A percentile compares a stretch with the other conserved stretches of the same genome.
These are phyloP conservation scores for Vaccinium myrtillus DNA, from an alignment of 148 eudicot genomes.

Conservation along the genomic window DNA sequence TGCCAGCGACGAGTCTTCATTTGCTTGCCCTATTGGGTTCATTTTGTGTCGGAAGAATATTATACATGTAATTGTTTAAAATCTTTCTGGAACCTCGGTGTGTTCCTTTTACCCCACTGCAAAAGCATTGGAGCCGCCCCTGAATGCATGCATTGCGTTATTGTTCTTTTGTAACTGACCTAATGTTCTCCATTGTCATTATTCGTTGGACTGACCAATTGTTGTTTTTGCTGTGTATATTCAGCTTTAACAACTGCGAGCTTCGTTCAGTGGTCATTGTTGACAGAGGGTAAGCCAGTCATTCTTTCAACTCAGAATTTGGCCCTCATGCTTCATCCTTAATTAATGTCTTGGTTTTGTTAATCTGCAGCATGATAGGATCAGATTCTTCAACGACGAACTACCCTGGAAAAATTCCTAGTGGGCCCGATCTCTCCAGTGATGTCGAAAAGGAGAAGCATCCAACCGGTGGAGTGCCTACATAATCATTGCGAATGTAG, in stretches of 20 bases:
- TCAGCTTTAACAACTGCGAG: conserved; percentile 87
- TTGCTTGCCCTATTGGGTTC: not conserved
- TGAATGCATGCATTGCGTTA: not conserved
- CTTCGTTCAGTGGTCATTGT: conserved; percentile 78
- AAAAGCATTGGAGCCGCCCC: not conserved
- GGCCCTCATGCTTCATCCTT: not conserved
- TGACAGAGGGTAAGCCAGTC: conserved; percentile 54
- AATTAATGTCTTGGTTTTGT: not conserved
- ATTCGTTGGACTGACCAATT: not conserved
- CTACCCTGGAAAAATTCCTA: conserved; percentile 56
- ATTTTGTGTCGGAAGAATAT: not conserved
- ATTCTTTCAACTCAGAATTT: not conserved
- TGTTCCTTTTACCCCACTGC: not conserved
- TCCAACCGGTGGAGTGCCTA: not conserved
- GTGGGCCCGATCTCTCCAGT: conserved; percentile 53
- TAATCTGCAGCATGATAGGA: conserved; percentile 44
- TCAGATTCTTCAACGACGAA: conserved; percentile 42
- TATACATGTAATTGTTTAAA: not conserved
- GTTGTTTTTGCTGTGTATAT: not conserved
- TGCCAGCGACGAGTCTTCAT: not conserved
- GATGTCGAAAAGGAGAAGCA: conserved; percentile 28
- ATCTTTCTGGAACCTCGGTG: not conserved
- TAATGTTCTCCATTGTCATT: not conserved
- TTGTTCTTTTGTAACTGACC: not conserved
- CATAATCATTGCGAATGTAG: not conserved